Evolutionary conservation across 495 filamentous ascomycete genomes (phyloP), one percentile per base, ranked within the genome.

Genomic region (Tuber indicum): DNA sequence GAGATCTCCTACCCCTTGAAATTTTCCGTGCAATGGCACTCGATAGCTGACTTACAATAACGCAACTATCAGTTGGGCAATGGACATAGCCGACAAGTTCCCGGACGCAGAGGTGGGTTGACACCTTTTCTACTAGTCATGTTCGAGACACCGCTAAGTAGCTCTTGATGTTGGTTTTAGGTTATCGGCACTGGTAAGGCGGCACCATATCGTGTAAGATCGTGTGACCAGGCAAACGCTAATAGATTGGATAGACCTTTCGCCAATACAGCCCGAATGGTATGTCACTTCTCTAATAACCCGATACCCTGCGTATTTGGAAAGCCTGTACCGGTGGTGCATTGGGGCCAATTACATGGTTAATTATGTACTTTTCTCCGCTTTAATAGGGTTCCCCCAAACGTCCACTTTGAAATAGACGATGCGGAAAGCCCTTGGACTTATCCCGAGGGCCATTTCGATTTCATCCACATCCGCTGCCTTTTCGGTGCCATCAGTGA

Each of bases 391-490:
- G 85, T 88, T 45, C 86, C 87, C 8, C 86, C 88, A 9, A 89
- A 89, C 80, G 85, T 86, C 52, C 86, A 84, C 23, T 90, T 90
- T 74, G 85, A 87, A 74, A 84, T 89, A 47, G 87, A 89, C 76
- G 88, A 89, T 76, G 82, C 84, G n/a, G 84, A 88, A n/a, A 79
- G 78, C 2, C 81, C 83, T 10, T 89, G 87, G 87, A 85, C 85
- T 72, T 90, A 85, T 75, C 78, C 82, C 2, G 78, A 84, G 23
- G 74, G 81, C 26, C 78, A 79, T 49, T 90, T 89, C 77, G 89
- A 90, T 83, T 87, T 86, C 75, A 85, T 90, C 71, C 88, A 91
- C 81, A 79, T 86, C 12, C 88, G 89, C 8, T 88, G 86, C 76
- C 80, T 91, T 32, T 84, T 86, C 70, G 88, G 88, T 39, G 83